These are phyloP conservation scores for Aspergillus sp. DNA, from an alignment of 2,329 filamentous ascomycete genomes.

Conservation along the genomic window DNA sequence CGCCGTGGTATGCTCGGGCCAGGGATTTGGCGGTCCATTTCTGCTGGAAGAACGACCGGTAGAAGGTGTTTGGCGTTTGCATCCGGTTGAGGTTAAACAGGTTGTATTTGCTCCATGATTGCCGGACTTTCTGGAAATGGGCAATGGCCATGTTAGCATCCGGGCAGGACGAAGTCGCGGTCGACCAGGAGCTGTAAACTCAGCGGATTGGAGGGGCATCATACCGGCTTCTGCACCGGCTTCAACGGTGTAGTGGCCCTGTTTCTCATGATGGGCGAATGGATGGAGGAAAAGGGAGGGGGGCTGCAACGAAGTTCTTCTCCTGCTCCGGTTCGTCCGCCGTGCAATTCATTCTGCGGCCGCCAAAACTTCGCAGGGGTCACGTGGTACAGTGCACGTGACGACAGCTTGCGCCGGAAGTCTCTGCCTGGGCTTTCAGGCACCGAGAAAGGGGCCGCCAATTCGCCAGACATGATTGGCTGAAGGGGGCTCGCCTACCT, in stretches of 20 bases:
- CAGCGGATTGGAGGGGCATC: not conserved
- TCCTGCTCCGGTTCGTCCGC: not conserved
- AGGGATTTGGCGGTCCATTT: slow-evolving; percentile 92
- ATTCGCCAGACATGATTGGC: slow-evolving; percentile 16
- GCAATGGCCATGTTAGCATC: slow-evolving; percentile 3
- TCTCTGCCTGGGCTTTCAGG: slow-evolving; percentile 16
- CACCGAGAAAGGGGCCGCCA: not conserved
- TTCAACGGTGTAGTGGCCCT: slow-evolving; percentile 43
- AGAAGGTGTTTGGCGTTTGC: slow-evolving; percentile 44
- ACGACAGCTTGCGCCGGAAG: not conserved
- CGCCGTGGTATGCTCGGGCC: slow-evolving; percentile 87
- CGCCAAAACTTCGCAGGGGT: slow-evolving; percentile 33
- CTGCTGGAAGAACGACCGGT: slow-evolving; percentile 88
- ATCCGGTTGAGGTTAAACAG: slow-evolving; percentile 78
- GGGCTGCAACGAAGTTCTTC: slow-evolving; percentile 5
- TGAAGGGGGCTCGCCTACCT: slow-evolving; percentile 25
- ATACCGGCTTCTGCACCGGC: slow-evolving; percentile 41
- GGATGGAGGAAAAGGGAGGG: slow-evolving; percentile 3
- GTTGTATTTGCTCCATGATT: slow-evolving; percentile 98
- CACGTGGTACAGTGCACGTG: slow-evolving; percentile 27
- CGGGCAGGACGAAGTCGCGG: slow-evolving; percentile 2
- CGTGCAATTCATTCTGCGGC: slow-evolving; percentile 10
- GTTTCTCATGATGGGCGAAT: slow-evolving; percentile 44
- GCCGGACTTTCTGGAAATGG: slow-evolving; percentile 73
- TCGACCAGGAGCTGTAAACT: not conserved